Evolutionary conservation across 192 early-diverging fungal genomes (phyloP), one percentile per base, ranked within the genome.

Genomic region (Rhizophagus clarus): DNA sequence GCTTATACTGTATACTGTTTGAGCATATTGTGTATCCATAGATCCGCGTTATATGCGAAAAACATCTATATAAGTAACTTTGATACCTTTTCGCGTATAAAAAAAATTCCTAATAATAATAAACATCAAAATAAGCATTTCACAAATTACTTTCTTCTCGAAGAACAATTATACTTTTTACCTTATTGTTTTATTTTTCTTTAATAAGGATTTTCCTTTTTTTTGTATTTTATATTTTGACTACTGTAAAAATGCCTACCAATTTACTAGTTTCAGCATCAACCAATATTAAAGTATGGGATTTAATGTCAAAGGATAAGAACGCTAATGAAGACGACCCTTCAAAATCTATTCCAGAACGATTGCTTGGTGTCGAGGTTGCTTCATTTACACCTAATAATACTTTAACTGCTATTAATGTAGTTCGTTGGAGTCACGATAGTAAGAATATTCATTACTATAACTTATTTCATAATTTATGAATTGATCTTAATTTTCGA

Each of bases 371-470:
- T 56, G 40, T 56, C 1, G 77, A 79, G 37, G 3, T 68, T 10
- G 11, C 47, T 68, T 79, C 77, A 14, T 79, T 79, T 69, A 2
- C 67, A 14, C 77, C 66, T 69, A 4, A 22, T 2, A 20, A 29
- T 56, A n/a, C 32, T 31, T 69, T 29, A n/a, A 69, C 77, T 14
- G 64, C 28, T 15, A 66, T 79, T 26, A 79, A 49, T 49, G 61
- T 31, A 40, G 77, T 31, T 17, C 77, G 77, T 24, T 79, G 77
- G 77, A 79, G 29, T 51, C 77, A 79, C 4, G 77, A 79, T 32
- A 66, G 77, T 79, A 79, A 31, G 31, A 17, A 66, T 26, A 29
- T 11, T 28, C 31, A 34, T 6, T 4, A 7, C 9, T 45, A 72
- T 24, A 31, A 5, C 6, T 8, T 29, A 61, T n/a, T 17, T 29